Evolutionary conservation across 164 flowering plant genomes (phyloP).

Genomic region (Magnolia sinica): DNA sequence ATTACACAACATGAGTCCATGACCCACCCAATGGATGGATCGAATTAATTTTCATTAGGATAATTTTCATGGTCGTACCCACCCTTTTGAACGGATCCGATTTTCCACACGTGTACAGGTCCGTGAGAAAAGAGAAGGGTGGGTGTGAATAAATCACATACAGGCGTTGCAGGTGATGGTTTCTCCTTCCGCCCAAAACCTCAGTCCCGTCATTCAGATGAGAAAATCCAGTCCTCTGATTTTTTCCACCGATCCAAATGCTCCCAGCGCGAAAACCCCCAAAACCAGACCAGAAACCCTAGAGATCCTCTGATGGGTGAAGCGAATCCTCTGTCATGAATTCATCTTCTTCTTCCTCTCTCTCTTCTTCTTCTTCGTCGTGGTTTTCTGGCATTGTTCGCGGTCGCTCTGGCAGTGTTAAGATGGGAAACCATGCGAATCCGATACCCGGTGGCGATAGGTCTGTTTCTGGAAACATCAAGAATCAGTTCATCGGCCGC

Average conservation of each 20-base stretch:
- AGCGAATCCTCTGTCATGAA: conserved; percentile 6
- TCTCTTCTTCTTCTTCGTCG: conserved; percentile 34
- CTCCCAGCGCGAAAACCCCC: not conserved
- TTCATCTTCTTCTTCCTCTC: conserved; percentile 6
- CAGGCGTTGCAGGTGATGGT: not conserved
- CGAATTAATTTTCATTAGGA: too few species aligned
- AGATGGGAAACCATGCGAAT: conserved; percentile 27
- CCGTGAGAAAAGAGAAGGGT: too few species aligned
- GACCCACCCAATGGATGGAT: too few species aligned
- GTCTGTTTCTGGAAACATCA: conserved; percentile 42
- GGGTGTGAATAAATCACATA: too few species aligned
- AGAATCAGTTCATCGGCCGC: conserved; percentile 67
- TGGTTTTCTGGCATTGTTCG: conserved; percentile 84
- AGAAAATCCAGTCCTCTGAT: not conserved
- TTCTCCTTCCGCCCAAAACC: not conserved
- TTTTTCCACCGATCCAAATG: not conserved
- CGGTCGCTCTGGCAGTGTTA: conserved; percentile 44
- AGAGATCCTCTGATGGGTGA: not conserved
- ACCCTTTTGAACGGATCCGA: too few species aligned
- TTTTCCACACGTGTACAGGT: too few species aligned
- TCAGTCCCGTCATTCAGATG: not conserved
- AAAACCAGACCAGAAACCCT: not conserved
- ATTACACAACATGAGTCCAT: too few species aligned
- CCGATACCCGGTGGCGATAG: conserved; percentile 15
- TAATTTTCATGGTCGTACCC: too few species aligned